Percentiles rank a stretch among this genome's conserved stretches.
Evolutionary conservation across 2,329 filamentous ascomycete species (phyloP).

Genomic region (Curvularia lunata): DNA sequence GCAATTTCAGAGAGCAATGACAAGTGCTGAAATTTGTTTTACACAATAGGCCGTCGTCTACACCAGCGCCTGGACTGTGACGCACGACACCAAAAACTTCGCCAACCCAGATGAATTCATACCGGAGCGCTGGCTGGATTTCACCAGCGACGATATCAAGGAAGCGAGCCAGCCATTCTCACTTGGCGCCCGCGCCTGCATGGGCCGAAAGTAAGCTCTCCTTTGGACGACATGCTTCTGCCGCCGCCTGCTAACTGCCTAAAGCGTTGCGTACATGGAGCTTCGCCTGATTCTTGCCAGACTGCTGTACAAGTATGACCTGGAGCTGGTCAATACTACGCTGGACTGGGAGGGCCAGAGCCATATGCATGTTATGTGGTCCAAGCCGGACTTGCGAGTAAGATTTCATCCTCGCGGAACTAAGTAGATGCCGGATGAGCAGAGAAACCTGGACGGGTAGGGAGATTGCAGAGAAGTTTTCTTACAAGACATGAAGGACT

Average conservation of each 20-base stretch:
- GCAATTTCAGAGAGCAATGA: too few relatives aligned
- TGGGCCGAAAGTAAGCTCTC: slow-evolving; percentile 1
- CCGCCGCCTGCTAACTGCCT: neutral
- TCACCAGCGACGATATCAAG: neutral
- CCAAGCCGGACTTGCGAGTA: neutral
- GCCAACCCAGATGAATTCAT: neutral
- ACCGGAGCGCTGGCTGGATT: slow-evolving; percentile 4
- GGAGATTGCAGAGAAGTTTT: too few relatives aligned
- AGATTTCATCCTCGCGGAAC: too few relatives aligned
- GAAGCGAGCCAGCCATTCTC: slow-evolving; percentile 2
- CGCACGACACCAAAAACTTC: neutral
- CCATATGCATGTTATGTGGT: slow-evolving; percentile 6
- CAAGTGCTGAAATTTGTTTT: too few relatives aligned
- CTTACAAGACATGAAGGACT: too few relatives aligned
- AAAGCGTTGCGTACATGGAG: neutral
- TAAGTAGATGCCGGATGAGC: too few relatives aligned
- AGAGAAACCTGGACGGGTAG: too few relatives aligned
- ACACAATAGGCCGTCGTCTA: neutral
- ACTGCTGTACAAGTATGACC: neutral
- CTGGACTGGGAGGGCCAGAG: neutral
- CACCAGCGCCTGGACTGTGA: slow-evolving; percentile 1
- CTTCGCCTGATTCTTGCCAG: neutral
- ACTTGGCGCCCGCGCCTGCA: neutral
- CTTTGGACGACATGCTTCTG: too few relatives aligned
- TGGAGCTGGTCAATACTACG: neutral